Base-by-base conservation (phyloP, 176 grass and related monocot genomes). In the Hsuehochloa calcarea region DNA sequence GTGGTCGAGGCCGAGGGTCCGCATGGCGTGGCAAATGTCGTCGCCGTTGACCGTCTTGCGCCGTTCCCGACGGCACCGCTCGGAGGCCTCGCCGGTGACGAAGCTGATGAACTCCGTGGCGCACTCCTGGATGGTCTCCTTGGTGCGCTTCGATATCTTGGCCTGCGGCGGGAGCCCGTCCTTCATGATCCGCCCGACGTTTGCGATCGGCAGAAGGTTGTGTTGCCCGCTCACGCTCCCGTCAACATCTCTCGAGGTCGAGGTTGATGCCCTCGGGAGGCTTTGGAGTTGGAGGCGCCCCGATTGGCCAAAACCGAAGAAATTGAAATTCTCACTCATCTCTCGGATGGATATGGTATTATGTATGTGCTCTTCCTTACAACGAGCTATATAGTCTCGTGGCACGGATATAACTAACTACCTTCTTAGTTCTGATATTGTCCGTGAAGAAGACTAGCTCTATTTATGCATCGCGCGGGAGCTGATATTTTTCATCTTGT, bases 21-120 rank as follows among this genome's bases (percentile, higher is more conserved):
- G 87, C 85, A 94, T 85, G 73, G 94, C 90, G 47, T 87, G 81
- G 80, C 92, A 94, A 40, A 97, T 82, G 75, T 97, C 92, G 20
- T 97, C 94, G 11, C 94, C 94, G 64, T 92, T 97, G 44, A 97
- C 80, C 3, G 87, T 94, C 90, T 97, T 97, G 56, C 92, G 82
- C 26, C 87, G 51, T 80, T 94, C 94, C 51, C 87, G 82, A 14
- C 78, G 87, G 83, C 94, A 97, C 50, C 85, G 75, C 39, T 94
- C 94, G 0, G 89, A 91, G 67, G 94, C 92, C 84, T 97, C 92
- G 45, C 87, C 92, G 1, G 89, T 92, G 75, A 97, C 88, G 65
- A 97, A 97, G 80, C 92, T 70, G 77, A 97, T 86, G 45, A 97
- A 92, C 90, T 97, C 94, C 0, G 94, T 88, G 35, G 86, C 85